A percentile compares a stretch with the other conserved stretches of the same genome.
These are phyloP conservation scores for Hypoxylon sp. DNA, from an alignment of 2,329 filamentous ascomycete genomes.

Conservation along the genomic window DNA sequence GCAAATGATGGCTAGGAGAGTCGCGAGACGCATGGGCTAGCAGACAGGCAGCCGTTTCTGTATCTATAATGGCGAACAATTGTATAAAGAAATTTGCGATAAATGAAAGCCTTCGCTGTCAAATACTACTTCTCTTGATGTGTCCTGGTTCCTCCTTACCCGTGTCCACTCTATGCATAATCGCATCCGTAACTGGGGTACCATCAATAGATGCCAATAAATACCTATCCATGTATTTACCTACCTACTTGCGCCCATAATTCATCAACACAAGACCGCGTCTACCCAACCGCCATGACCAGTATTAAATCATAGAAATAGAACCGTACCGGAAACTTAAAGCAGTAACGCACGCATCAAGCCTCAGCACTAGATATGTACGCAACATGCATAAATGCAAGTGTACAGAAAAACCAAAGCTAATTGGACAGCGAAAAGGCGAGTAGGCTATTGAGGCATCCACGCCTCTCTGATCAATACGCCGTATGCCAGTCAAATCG, in stretches of 20 bases:
- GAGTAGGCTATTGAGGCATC: slow-evolving; percentile 6
- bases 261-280: neutral
- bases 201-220: neutral
- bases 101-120: slow-evolving; percentile 27
- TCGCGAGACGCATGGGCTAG: slow-evolving; percentile 25
- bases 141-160: neutral
- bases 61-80: slow-evolving; percentile 43
- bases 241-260: neutral
- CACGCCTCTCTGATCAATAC: neutral
- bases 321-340: neutral
- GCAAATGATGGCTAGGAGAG: slow-evolving; percentile 25
- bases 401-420: neutral
- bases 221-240: neutral
- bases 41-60: slow-evolving; percentile 37
- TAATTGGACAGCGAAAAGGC: slow-evolving; percentile 5
- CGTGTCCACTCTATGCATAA: neutral
- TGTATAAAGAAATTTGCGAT: slow-evolving; percentile 42
- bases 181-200: neutral
- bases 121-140: neutral
- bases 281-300: neutral
- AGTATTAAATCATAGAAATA: slow-evolving; percentile 6
- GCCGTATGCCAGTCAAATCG: neutral
- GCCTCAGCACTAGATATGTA: slow-evolving; percentile 14
- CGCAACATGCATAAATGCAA: slow-evolving; percentile 1
- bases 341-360: slow-evolving; percentile 1